Evolutionary conservation across 768 basidiomycete genomes (phyloP).

Genomic region (Pleurotus tuoliensis): DNA sequence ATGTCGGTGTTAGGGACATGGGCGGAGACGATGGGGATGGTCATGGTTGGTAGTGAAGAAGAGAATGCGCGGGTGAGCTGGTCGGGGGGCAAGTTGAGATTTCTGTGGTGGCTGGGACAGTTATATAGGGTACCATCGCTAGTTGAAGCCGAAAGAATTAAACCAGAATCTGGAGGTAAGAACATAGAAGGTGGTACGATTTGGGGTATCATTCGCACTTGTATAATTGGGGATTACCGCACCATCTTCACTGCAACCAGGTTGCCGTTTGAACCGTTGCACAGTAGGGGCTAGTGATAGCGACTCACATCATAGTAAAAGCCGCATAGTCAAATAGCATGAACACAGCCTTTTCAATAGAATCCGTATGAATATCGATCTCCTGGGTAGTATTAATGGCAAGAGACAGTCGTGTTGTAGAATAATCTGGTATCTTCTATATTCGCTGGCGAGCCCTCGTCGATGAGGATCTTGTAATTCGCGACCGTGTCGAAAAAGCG

Average conservation of each 20-base stretch:
- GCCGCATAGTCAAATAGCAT: too few relatives aligned
- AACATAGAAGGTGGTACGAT: constrained; percentile 12
- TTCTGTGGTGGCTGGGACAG: background rate
- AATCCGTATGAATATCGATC: too few relatives aligned
- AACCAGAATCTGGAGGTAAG: background rate
- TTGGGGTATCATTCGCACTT: background rate
- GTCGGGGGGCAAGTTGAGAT: constrained; percentile 6
- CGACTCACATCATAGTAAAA: background rate
- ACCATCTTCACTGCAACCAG: too few relatives aligned
- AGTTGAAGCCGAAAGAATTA: background rate
- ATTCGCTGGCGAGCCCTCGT: too few relatives aligned
- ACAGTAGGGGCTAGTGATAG: background rate
- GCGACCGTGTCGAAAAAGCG: background rate
- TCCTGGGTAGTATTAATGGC: background rate
- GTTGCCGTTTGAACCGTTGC: too few relatives aligned
- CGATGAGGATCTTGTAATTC: too few relatives aligned
- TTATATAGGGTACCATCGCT: constrained; percentile 9
- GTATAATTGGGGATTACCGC: background rate
- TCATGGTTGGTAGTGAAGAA: constrained; percentile 26
- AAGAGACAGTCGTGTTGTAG: too few relatives aligned
- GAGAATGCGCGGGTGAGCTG: constrained; percentile 11
- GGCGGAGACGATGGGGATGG: constrained; percentile 31
- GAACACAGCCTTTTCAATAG: too few relatives aligned
- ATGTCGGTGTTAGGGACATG: constrained; percentile 29
- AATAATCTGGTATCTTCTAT: too few relatives aligned